phyloP scores from a whole-genome alignment of 352 stramenopile genomes.

The Phytophthora sp. region DNA sequence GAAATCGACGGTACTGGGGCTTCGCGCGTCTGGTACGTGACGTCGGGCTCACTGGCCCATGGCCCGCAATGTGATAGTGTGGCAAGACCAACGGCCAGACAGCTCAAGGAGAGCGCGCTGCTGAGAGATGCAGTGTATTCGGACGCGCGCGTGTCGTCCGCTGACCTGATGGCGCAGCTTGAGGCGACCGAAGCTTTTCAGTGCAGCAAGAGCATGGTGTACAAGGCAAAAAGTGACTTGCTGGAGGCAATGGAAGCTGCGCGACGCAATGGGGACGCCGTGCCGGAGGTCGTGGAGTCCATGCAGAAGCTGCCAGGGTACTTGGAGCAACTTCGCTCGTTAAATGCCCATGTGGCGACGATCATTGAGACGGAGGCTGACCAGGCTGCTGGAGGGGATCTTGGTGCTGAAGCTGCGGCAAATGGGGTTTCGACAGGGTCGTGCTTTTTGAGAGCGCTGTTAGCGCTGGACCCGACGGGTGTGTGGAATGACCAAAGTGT shows the following conservation, averaged over 20 bases:
- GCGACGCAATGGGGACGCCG: slow-evolving; percentile 6
- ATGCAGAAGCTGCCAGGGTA: slow-evolving; percentile 52
- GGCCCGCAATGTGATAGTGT: slow-evolving; percentile 42
- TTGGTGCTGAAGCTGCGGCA: not conserved
- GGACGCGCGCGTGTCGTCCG: slow-evolving; percentile 48
- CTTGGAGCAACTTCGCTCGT: slow-evolving; percentile 35
- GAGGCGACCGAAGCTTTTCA: slow-evolving; percentile 30
- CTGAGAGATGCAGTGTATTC: slow-evolving; percentile 51
- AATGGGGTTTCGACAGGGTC: no score
- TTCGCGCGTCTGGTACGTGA: slow-evolving; percentile 56
- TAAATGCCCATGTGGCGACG: slow-evolving; percentile 45
- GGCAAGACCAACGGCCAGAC: slow-evolving; percentile 45
- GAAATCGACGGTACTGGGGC: not conserved
- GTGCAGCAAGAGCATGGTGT: slow-evolving; percentile 64
- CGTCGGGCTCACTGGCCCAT: slow-evolving; percentile 49
- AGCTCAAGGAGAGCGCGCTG: slow-evolving; percentile 45
- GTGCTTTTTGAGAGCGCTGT: slow-evolving; percentile 37
- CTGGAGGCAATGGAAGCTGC: slow-evolving; percentile 42
- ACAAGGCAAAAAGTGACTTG: slow-evolving; percentile 64
- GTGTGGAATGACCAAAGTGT: slow-evolving; percentile 52
- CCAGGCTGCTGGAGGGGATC: not conserved
- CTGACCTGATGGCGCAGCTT: slow-evolving; percentile 44
- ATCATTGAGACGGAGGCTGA: slow-evolving; percentile 34
- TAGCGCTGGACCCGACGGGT: slow-evolving; percentile 46
- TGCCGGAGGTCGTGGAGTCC: slow-evolving; percentile 15